Evolutionary conservation across 2,329 filamentous ascomycete species (phyloP).

Genomic region (Neobulgaria alba): DNA sequence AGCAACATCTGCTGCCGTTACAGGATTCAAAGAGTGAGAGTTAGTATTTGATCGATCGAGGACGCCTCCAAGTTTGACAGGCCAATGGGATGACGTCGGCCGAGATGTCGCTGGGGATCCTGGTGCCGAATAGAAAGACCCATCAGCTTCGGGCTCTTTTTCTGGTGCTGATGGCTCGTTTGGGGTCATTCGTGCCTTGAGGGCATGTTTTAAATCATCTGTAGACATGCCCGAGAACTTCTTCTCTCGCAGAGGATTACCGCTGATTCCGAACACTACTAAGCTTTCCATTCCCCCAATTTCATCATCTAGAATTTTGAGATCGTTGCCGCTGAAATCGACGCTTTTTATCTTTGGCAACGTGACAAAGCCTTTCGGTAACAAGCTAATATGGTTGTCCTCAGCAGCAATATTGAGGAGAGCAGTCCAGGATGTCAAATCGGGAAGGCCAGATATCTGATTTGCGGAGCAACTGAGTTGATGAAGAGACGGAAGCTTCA

Average conservation of each 20-base stretch:
- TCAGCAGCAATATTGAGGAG: slow-evolving; percentile 68
- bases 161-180: slow-evolving; percentile 22
- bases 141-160: slow-evolving; percentile 29
- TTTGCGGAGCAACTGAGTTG: slow-evolving; percentile 75
- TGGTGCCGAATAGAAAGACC: slow-evolving; percentile 21
- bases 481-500: slow-evolving; percentile 57
- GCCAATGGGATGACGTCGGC: slow-evolving; percentile 23
- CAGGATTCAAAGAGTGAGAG: slow-evolving; percentile 49
- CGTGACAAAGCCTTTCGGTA: slow-evolving; percentile 68
- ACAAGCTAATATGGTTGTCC: slow-evolving; percentile 66
- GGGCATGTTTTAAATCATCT: slow-evolving; percentile 68
- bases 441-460: slow-evolving; percentile 62
- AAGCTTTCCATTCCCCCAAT: slow-evolving; percentile 74
- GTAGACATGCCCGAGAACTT: slow-evolving; percentile 75
- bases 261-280: slow-evolving; percentile 65
- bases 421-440: slow-evolving; percentile 64
- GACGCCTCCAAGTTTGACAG: slow-evolving; percentile 36
- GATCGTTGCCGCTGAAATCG: slow-evolving; percentile 79
- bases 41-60: slow-evolving; percentile 63
- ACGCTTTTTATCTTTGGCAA: slow-evolving; percentile 64
- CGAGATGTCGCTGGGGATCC: slow-evolving; percentile 20
- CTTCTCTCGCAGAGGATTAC: slow-evolving; percentile 85
- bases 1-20: slow-evolving; percentile 47
- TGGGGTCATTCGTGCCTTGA: slow-evolving; percentile 59
- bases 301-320: slow-evolving; percentile 65